Percentiles rank a stretch among this genome's conserved stretches.
These are phyloP conservation scores for Blastocystis sp. DNA, from an alignment of 352 stramenopile species.

Conservation along the genomic window DNA sequence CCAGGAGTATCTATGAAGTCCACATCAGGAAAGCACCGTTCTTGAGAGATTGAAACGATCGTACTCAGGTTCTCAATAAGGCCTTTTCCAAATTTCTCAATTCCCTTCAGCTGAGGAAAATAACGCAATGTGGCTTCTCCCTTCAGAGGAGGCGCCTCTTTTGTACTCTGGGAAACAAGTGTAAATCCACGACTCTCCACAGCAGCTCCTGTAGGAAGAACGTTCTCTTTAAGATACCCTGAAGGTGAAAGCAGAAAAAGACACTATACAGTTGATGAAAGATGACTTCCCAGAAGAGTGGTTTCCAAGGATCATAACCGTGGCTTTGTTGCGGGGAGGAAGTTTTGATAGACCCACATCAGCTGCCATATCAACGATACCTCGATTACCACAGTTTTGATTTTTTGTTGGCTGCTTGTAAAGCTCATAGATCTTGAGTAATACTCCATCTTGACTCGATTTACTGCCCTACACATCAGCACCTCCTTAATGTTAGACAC, in stretches of 20 bases:
- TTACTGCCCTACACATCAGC: neutral
- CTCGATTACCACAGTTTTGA: slow-evolving; percentile 31
- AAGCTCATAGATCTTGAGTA: slow-evolving; percentile 31
- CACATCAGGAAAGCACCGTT: slow-evolving; percentile 68
- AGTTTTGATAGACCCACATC: slow-evolving; percentile 58
- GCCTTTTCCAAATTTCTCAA: slow-evolving; percentile 69
- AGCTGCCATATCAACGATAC: slow-evolving; percentile 20
- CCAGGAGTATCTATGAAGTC: slow-evolving; percentile 73
- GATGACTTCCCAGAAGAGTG: slow-evolving; percentile 73
- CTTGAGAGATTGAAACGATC: slow-evolving; percentile 69
- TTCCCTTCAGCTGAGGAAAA: slow-evolving; percentile 68
- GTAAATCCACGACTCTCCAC: slow-evolving; percentile 73
- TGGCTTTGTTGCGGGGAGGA: slow-evolving; percentile 70
- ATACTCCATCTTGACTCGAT: slow-evolving; percentile 8
- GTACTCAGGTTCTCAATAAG: slow-evolving; percentile 70
- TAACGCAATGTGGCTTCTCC: slow-evolving; percentile 70
- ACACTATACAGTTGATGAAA: slow-evolving; percentile 71
- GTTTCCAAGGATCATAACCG: slow-evolving; percentile 72
- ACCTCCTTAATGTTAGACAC: neutral
- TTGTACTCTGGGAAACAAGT: slow-evolving; percentile 69
- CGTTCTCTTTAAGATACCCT: slow-evolving; percentile 67
- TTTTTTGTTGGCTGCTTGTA: slow-evolving; percentile 21
- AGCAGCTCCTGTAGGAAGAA: slow-evolving; percentile 69
- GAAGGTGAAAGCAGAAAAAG: neutral
- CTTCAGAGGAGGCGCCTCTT: slow-evolving; percentile 69